Base-by-base conservation (phyloP, 2,329 filamentous ascomycete species). In the Didymella sp. region DNA sequence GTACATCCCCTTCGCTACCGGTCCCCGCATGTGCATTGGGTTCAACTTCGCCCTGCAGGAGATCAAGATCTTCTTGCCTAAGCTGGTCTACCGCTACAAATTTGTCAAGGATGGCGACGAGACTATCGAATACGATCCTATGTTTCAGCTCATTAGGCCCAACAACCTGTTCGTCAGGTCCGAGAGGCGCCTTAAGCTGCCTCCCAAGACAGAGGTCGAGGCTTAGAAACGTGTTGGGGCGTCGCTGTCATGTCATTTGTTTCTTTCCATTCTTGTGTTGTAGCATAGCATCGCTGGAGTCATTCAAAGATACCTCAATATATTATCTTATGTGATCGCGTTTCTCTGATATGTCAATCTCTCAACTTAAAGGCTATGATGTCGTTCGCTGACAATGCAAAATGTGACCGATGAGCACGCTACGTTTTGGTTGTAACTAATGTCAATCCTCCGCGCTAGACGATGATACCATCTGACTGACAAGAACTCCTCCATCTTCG, bases 11-110 rank as follows among this genome's bases (percentile, higher is more conserved):
- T 89, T 88, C 60, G 85, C 82, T 0, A 75, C 80, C 0, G 86
- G 86, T 0, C 81, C 78, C 0, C 76, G 86, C 1, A 81, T 81
- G 74, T 88, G 86, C 59, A 84, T 88, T 52, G 86, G 85, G 0
- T 87, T 87, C 79, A 88, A 87, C 72, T 87, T 88, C 69, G 86
- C 85, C 0, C 74, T 88, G 6, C 80, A 82, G 56, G 85, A 88
- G 70, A 78, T 87, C 56, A 87, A 87, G 75, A 77, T 86, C 4
- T 81, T 86, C 63, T 35, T 88, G 60, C 77, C 80, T 1, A 84
- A 87, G 75, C 73, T 88, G 33, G 71, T 88, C 2, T 87, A 81
- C 55, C 77, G 85, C 7, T 88, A 88, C 67, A 76, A 82, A 51
- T 88, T 86, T 56, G 71, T 59, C 9, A 69, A 79, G n/a, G 84